Evolutionary conservation across 176 grass and related monocot genomes (phyloP).

Genomic region (bread wheat (Triticum aestivum)): DNA sequence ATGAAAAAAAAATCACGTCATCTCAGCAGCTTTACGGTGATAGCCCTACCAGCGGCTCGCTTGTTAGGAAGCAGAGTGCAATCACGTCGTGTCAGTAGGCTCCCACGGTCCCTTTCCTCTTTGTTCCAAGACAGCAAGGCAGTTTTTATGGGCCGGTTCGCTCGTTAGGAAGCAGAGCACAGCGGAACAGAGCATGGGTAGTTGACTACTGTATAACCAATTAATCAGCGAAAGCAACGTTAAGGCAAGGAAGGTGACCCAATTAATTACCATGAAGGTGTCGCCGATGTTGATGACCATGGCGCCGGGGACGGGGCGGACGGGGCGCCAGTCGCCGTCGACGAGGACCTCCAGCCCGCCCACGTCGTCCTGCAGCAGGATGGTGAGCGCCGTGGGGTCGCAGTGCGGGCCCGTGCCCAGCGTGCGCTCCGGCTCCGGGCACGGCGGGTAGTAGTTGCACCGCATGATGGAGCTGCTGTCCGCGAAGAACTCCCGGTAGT

Average conservation of each 20-base stretch:
- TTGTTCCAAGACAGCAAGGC: background rate
- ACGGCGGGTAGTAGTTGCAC: constrained; percentile 94
- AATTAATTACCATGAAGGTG: constrained; percentile 79
- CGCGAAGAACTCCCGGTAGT: constrained; percentile 78
- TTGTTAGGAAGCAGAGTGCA: constrained; percentile 14
- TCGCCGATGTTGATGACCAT: constrained; percentile 96
- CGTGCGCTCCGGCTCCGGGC: constrained; percentile 85
- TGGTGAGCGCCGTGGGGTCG: constrained; percentile 87
- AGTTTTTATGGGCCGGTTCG: background rate
- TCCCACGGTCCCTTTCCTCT: background rate
- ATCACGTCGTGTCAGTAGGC: background rate
- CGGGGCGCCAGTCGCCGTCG: constrained; percentile 67
- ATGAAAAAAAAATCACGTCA: background rate
- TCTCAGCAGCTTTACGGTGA: constrained; percentile 1
- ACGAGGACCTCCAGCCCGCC: constrained; percentile 82
- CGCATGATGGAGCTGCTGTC: constrained; percentile 86
- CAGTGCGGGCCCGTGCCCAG: constrained; percentile 88
- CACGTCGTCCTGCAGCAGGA: constrained; percentile 86
- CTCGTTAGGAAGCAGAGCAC: constrained; percentile 10
- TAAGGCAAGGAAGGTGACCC: too few species aligned
- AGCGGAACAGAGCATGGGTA: constrained; percentile 16
- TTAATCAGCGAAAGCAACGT: background rate
- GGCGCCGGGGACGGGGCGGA: constrained; percentile 62
- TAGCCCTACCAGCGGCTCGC: constrained; percentile 5
- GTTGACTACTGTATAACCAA: background rate